Evolutionary conservation across 495 filamentous ascomycete species (phyloP).

Genomic region (Pyronema domesticum): DNA sequence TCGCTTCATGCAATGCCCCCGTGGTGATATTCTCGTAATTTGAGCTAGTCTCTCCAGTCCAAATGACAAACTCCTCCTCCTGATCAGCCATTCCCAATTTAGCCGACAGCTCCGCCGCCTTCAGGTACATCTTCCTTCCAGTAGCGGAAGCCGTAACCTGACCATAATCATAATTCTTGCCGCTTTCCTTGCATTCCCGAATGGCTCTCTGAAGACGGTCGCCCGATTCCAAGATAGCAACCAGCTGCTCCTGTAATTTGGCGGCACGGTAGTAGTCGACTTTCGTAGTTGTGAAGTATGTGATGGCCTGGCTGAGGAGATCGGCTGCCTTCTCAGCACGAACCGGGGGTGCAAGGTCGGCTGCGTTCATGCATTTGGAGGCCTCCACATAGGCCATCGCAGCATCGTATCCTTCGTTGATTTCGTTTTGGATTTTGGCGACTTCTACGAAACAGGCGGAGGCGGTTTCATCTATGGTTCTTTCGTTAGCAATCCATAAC

Average conservation of each 20-base stretch:
- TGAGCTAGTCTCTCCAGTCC: conserved; percentile 34
- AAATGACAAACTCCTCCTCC: conserved; percentile 57
- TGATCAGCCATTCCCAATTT: conserved; percentile 64
- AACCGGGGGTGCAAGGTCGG: conserved; percentile 19
- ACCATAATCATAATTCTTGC: conserved; percentile 71
- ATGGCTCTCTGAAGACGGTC: conserved; percentile 58
- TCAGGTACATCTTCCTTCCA: conserved; percentile 78
- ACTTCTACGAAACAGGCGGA: conserved; percentile 28
- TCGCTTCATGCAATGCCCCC: too few species aligned
- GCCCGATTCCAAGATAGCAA: conserved; percentile 68
- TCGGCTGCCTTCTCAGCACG: conserved; percentile 61
- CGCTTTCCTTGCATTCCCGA: conserved; percentile 62
- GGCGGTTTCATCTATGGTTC: too few species aligned
- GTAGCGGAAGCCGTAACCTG: conserved; percentile 61
- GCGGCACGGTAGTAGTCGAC: conserved; percentile 82
- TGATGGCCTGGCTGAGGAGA: conserved; percentile 54
- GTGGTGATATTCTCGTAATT: conserved; percentile 55
- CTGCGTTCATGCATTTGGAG: conserved; percentile 70
- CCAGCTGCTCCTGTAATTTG: conserved; percentile 68
- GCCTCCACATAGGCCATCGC: conserved; percentile 60
- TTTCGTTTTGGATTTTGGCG: conserved; percentile 56
- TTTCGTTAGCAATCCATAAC: too few species aligned
- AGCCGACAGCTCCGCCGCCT: conserved; percentile 64
- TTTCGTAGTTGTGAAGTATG: conserved; percentile 52
- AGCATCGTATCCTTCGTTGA: conserved; percentile 77